Evolutionary conservation across 2,329 filamentous ascomycete species (phyloP).

Genomic region (Colletotrichum sp.): DNA sequence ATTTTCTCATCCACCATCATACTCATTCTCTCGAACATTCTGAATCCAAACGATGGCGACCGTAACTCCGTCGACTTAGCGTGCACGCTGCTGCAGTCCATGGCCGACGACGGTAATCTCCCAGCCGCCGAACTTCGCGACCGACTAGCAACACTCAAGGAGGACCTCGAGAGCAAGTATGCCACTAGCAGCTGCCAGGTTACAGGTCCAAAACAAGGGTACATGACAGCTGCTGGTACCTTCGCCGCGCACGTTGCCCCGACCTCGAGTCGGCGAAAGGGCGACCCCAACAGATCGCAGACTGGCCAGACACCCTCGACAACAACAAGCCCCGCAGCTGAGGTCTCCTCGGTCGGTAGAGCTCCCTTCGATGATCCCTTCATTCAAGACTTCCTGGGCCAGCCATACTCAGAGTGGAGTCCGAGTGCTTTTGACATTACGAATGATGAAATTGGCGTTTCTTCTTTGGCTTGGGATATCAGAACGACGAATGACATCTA

Average conservation of each 20-base stretch:
- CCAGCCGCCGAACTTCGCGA: constrained; percentile 34
- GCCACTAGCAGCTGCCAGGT: background rate
- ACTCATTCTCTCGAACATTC: constrained; percentile 37
- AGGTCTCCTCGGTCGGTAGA: background rate
- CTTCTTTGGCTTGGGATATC: background rate
- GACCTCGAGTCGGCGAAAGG: background rate
- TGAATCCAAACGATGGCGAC: constrained; percentile 29
- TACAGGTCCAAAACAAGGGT: background rate
- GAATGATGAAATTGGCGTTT: background rate
- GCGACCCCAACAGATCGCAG: background rate
- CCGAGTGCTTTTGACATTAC: background rate
- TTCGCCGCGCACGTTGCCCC: background rate
- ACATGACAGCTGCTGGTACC: background rate
- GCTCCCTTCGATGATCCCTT: background rate
- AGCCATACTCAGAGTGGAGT: background rate
- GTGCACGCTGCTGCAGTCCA: constrained; percentile 31
- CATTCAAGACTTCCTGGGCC: background rate
- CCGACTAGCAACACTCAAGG: constrained; percentile 16
- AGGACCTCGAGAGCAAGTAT: background rate
- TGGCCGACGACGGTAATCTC: constrained; percentile 34
- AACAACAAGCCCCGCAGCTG: background rate
- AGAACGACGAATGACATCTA: background rate
- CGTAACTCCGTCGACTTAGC: constrained; percentile 33
- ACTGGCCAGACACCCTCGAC: background rate
- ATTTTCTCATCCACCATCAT: constrained; percentile 34